Evolutionary conservation across 129 eudicot genomes (phyloP).

Genomic region (Silybum marianum): DNA sequence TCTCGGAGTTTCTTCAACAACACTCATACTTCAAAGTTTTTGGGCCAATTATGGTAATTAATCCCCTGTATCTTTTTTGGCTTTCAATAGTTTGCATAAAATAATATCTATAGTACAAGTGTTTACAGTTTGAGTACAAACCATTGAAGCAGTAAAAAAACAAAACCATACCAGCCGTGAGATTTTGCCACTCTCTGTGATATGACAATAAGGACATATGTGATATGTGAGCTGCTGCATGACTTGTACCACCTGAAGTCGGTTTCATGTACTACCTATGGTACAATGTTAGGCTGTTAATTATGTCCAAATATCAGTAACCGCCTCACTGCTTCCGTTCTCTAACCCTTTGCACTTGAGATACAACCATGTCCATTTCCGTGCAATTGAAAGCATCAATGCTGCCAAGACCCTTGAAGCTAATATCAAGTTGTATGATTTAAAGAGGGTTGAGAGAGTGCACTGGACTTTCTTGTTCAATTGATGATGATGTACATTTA

Average conservation of each 20-base stretch:
- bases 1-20: constrained; percentile 70
- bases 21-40: constrained; percentile 38
- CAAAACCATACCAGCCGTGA: constrained; percentile 58
- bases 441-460: neutral
- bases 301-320: constrained; percentile 15
- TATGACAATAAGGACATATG: constrained; percentile 68
- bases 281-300: neutral
- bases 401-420: constrained; percentile 57
- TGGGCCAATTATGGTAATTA: constrained; percentile 59
- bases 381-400: constrained; percentile 63
- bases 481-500: constrained; percentile 37
- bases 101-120: too few relatives aligned
- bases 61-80: constrained; percentile 26
- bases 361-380: constrained; percentile 57
- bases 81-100: too few relatives aligned
- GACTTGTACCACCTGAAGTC: constrained; percentile 40
- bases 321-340: constrained; percentile 57
- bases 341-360: constrained; percentile 57
- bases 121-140: too few relatives aligned
- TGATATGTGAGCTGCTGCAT: constrained; percentile 13
- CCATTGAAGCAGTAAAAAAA: neutral
- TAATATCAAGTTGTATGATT: neutral
- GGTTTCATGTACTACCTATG: constrained; percentile 47
- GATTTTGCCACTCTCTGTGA: constrained; percentile 55
- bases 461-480: constrained; percentile 51